Base-by-base conservation (phyloP, 2,329 filamentous ascomycete species). In the Kalaharituber pfeilii region DNA sequence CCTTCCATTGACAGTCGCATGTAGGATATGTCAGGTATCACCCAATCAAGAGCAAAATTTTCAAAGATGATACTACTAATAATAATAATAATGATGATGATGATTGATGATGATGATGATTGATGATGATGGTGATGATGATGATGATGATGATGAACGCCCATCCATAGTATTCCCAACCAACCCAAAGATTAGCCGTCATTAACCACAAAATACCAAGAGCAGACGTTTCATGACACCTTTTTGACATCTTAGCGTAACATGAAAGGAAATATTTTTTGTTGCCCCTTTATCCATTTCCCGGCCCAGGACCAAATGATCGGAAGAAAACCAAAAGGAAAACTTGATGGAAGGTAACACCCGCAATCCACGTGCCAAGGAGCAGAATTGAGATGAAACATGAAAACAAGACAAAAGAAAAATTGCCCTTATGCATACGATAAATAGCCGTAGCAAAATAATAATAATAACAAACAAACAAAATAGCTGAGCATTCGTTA, bases 301-400 rank as follows among this genome's bases (percentile, higher is more conserved):
- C 42, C 42, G 42, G 42, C 42, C 42, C 42, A 47, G 42, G 42
- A 20, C 42, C 42, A 47, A 47, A 47, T 47, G 42, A 47, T 47
- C 24, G 42, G 25, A 47, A 47, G 13, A 22, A 47, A 47, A 47
- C 15, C 42, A 15, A 47, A 47, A 47, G 22, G 42, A 22, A 47
- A 47, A 47, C 15, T 47, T 47, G 42, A 47, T 47, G 42, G 42
- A 47, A 47, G 42, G 42, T 5, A 47, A 47, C 42, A 47, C 42
- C 42, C 42, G 42, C 42, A 47, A 47, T 47, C 42, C 42, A 5
- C 24, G 24, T 20, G 24, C 18, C 42, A 15, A 4, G 42, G 42
- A 47, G 24, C 42, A 20, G 22, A 47, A 13, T 20, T 47, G n/a
- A 15, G 25, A 24, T 5, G 24, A 47, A 47, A 47, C 42, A 24